phyloP scores from a whole-genome alignment of 768 basidiomycete species.

The Dioszegia crocea region DNA sequence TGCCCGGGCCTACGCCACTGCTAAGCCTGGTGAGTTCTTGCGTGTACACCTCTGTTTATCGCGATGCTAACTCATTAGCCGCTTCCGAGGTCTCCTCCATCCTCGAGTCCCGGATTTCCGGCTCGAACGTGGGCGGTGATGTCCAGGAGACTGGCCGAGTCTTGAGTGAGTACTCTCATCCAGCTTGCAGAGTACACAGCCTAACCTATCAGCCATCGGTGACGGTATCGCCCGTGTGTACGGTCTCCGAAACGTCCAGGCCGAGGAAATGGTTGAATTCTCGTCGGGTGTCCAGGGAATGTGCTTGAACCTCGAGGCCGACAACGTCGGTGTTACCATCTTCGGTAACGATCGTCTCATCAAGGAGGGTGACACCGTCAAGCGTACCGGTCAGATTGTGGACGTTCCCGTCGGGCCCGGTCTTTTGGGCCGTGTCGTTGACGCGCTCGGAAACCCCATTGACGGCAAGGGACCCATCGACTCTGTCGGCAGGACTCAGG shows the following conservation, averaged over 20 bases:
- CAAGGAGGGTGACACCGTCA: conserved; percentile 99
- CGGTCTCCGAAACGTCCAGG: conserved; percentile 94
- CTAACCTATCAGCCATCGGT: conserved; percentile 71
- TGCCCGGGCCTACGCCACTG: conserved; percentile 86
- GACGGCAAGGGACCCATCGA: conserved; percentile 98
- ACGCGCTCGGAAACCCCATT: conserved; percentile 99
- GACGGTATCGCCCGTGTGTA: conserved; percentile 94
- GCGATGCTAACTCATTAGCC: conserved; percentile 55
- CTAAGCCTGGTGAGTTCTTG: conserved; percentile 80
- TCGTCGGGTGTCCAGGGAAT: conserved; percentile 99
- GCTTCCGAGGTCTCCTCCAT: conserved; percentile 99
- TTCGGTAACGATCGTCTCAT: conserved; percentile 81
- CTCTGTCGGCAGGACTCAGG: conserved; percentile 88
- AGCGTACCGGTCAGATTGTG: conserved; percentile 99
- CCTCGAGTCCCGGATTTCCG: conserved; percentile 96
- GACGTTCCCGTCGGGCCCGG: conserved; percentile 97
- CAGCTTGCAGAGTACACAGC: neutral
- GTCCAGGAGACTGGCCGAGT: conserved; percentile 99
- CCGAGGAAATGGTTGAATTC: conserved; percentile 99
- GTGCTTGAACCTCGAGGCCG: conserved; percentile 99
- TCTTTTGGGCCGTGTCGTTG: conserved; percentile 97
- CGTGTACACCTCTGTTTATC: neutral
- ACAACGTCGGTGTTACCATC: conserved; percentile 99
- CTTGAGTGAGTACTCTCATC: conserved; percentile 64
- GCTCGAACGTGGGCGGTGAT: conserved; percentile 81